Conservation (phyloP, 257 asterid species). For the Fraxinus excelsior region DNA sequence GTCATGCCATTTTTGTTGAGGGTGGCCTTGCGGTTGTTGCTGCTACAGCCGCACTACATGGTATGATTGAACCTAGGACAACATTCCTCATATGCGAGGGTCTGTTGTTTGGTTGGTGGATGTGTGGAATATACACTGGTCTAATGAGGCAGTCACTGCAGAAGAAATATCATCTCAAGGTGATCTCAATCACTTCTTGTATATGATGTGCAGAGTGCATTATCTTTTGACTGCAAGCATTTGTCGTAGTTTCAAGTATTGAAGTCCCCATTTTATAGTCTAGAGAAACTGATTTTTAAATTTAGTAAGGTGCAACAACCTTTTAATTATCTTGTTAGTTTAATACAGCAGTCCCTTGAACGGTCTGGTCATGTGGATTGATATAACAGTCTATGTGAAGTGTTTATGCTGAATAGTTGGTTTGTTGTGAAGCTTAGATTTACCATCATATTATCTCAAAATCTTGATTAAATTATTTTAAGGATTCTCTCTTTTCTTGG, state of each 20-base stretch:
- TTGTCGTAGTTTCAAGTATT: no score
- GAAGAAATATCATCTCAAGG: conserved; percentile 99
- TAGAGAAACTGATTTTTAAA: neutral
- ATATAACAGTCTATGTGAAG: neutral
- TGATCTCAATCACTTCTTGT: conserved; percentile 30
- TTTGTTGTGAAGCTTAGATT: neutral
- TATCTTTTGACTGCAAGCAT: neutral
- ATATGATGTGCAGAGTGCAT: neutral
- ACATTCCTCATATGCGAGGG: conserved; percentile 89
- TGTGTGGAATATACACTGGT: conserved; percentile 98
- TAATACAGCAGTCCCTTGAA: neutral
- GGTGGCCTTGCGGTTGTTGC: conserved; percentile 88
- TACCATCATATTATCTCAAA: neutral
- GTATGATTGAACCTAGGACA: conserved; percentile 81
- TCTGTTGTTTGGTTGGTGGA: conserved; percentile 97
- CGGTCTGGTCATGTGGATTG: neutral
- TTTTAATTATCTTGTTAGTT: no score
- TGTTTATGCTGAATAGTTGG: neutral
- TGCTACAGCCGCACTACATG: conserved; percentile 69
- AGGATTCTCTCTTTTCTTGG: neutral
- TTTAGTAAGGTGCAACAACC: neutral
- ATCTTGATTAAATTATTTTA: neutral
- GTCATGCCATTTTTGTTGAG: conserved; percentile 89
- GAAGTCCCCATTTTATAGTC: neutral
- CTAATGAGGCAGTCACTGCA: conserved; percentile 79